phyloP scores from a whole-genome alignment of 2,329 filamentous ascomycete species.

The Pezicula radicicola region DNA sequence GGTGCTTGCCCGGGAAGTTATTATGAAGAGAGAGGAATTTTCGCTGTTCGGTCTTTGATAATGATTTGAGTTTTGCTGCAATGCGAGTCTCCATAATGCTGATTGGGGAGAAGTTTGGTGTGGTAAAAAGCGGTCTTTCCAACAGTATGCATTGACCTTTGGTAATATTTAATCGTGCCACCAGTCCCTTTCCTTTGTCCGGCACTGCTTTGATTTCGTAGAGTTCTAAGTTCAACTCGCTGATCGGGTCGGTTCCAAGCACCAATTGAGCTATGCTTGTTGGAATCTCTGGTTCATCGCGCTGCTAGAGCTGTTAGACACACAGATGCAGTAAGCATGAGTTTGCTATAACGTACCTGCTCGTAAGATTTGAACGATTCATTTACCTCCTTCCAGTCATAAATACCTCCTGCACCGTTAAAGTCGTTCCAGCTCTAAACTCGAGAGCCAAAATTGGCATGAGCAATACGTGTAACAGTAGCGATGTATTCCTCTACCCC shows the following conservation, averaged over 20 bases:
- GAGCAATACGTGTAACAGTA: conserved; percentile 15
- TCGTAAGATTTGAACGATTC: conserved; percentile 23
- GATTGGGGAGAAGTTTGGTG: background rate
- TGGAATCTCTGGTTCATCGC: conserved; percentile 2
- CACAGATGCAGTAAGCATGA: background rate
- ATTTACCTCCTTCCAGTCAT: conserved; percentile 20
- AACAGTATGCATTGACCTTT: background rate
- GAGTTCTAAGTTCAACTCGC: conserved; percentile 1
- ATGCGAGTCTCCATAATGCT: conserved; percentile 6
- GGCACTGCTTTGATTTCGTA: conserved; percentile 4
- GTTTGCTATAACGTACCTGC: conserved; percentile 16
- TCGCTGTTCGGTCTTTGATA: conserved; percentile 7
- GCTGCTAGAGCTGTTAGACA: conserved; percentile 1
- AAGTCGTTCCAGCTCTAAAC: conserved; percentile 18
- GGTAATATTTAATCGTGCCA: background rate
- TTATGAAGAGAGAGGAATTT: background rate
- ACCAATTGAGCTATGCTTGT: conserved; percentile 2
- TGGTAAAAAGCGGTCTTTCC: background rate
- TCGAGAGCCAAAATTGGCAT: conserved; percentile 18
- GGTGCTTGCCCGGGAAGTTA: conserved; percentile 18
- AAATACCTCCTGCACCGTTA: conserved; percentile 9
- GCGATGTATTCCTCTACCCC: conserved; percentile 19
- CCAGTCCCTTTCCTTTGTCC: background rate
- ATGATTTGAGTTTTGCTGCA: conserved; percentile 5
- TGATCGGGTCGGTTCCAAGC: conserved; percentile 3